These are phyloP conservation scores for Saccharomycopsis oosterbeekiorum DNA, from an alignment of 805 yeast genomes.

Conservation along the genomic window DNA sequence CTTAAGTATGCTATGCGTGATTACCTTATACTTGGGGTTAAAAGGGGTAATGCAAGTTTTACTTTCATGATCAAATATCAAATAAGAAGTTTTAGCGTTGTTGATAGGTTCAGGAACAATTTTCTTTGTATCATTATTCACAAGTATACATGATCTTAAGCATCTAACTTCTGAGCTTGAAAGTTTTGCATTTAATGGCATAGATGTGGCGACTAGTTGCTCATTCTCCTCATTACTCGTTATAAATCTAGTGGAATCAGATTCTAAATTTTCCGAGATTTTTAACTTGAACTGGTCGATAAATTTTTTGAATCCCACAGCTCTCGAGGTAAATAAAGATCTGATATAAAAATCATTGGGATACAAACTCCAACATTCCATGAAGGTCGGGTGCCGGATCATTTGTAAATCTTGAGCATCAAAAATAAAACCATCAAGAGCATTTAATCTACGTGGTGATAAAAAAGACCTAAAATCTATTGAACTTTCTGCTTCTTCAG, in stretches of 20 bases:
- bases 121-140: background rate
- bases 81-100: background rate
- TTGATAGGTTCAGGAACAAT: constrained; percentile 11
- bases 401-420: constrained; percentile 1
- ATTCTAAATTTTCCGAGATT: background rate
- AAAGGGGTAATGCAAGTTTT: background rate
- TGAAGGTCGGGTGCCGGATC: background rate
- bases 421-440: background rate
- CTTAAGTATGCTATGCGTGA: background rate
- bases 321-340: background rate
- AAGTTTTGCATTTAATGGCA: background rate
- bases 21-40: background rate
- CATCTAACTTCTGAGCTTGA: background rate
- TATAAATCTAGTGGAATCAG: background rate
- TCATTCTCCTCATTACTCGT: background rate
- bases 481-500: constrained; percentile 11
- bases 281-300: background rate
- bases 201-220: background rate
- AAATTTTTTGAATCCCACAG: background rate
- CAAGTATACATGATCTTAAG: constrained; percentile 1
- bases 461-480: background rate
- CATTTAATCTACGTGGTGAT: background rate
- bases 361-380: background rate
- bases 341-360: constrained; percentile 12
- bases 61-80: background rate